Evolutionary conservation across 1,284 basidiomycete species (phyloP), one percentile per base, ranked within the genome.

Genomic region (Boletus nobilissimus): DNA sequence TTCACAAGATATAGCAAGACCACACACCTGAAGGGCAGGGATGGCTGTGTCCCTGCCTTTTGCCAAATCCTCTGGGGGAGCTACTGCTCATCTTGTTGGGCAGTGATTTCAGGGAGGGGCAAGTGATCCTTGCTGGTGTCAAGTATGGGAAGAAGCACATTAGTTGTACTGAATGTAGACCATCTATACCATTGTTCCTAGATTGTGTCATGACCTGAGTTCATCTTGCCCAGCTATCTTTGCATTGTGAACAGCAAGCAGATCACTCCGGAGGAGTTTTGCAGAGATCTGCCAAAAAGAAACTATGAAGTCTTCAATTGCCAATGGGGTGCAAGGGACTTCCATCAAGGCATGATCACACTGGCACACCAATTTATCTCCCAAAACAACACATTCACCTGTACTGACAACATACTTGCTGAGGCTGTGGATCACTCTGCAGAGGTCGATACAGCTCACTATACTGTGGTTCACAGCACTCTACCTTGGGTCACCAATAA

Each of bases 401-500:
- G 39, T 32, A 26, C 64, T 1, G 72, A 81, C 2, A 38, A 77
- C 19, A 4, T 81, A 0, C 75, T 80, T 18, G 51, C 80, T 0
- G 78, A 80, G 62, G 68, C 70, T 34, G 75, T 78, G 0, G 80
- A 80, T 7, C 78, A 80, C n/a, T 81, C 72, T 2, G 39, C 57
- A 0, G 39, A 70, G 1, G 6, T 73, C 2, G 78, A 80, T 11
- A n/a, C 36, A 1, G 8, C 6, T 2, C 76, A 79, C 32, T 79
- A 79, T 32, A 69, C 60, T 1, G 6, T 48, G 0, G 43, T 80
- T 22, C 60, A 74, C 19, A 40, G 76, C 1, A 26, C 65, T 7
- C 18, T 76, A 5, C 66, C 70, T 2, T 48, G 32, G 2, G 36
- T 77, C 22, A 69, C 67, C 5, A 69, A 60, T 16, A 76, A 77